These are phyloP conservation scores for Sedum album DNA, from an alignment of 164 flowering plant genomes.

Conservation along the genomic window DNA sequence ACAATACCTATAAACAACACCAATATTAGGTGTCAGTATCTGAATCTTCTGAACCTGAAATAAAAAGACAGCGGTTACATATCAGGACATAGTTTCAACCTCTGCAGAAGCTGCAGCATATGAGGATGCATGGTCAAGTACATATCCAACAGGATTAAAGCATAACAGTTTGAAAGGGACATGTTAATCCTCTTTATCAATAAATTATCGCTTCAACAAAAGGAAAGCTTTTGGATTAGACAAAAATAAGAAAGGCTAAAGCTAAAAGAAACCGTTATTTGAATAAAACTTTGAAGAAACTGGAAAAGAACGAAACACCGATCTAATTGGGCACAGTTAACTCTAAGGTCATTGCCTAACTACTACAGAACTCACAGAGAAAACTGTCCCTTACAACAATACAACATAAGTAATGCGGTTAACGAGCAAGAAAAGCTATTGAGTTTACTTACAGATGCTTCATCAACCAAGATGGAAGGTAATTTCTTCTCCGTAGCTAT, in stretches of 20 bases:
- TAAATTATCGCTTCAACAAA: no score
- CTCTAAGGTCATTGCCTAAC: no score
- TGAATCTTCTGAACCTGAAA: constrained; percentile 90
- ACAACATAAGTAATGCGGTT: neutral
- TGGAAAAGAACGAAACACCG: no score
- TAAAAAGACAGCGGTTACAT: constrained; percentile 1
- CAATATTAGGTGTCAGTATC: constrained; percentile 74
- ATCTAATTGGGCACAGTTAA: no score
- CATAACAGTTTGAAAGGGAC: neutral
- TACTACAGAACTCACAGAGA: no score
- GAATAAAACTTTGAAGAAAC: no score
- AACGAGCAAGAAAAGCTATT: neutral
- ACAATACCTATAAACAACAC: constrained; percentile 91
- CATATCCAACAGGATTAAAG: neutral
- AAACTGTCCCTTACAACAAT: no score
- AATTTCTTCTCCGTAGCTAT: constrained; percentile 98
- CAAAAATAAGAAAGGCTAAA: no score
- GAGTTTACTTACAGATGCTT: constrained; percentile 67
- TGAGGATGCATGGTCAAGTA: neutral
- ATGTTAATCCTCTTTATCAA: no score
- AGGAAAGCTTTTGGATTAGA: no score
- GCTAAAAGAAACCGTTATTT: no score
- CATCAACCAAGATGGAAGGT: constrained; percentile 95
- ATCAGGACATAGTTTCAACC: neutral
- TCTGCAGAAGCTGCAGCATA: neutral